Percentiles rank a stretch among this genome's conserved stretches.
Evolutionary conservation across 306 rosid genomes (phyloP).

Genomic region (Corylus heterophylla): DNA sequence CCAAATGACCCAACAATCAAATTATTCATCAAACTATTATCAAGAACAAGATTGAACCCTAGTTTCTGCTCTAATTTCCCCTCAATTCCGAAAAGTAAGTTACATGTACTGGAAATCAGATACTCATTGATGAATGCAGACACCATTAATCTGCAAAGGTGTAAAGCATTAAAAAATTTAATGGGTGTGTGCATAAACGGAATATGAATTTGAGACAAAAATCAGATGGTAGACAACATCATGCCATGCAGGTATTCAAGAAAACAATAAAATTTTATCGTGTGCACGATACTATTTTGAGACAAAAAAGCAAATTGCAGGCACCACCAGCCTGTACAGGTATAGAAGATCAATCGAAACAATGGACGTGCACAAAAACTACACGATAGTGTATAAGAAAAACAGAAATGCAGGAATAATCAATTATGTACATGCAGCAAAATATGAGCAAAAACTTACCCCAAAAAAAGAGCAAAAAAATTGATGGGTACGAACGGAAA

Average conservation of each 20-base stretch:
- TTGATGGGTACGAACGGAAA: background rate
- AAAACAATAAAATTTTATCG: background rate
- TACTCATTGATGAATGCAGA: conserved; percentile 49
- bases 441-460: background rate
- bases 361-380: background rate
- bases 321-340: background rate
- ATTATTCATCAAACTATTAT: conserved; percentile 37
- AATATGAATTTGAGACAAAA: conserved; percentile 35
- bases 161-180: conserved; percentile 46
- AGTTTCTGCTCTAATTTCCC: conserved; percentile 42
- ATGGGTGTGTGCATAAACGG: conserved; percentile 50
- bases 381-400: background rate
- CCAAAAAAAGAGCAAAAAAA: background rate
- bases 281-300: background rate
- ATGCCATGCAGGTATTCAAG: background rate
- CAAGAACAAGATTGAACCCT: conserved; percentile 38
- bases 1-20: conserved; percentile 59
- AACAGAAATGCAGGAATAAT: conserved; percentile 20
- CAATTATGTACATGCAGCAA: background rate
- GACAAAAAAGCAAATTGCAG: background rate
- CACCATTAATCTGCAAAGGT: conserved; percentile 57
- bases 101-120: conserved; percentile 57
- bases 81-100: conserved; percentile 43
- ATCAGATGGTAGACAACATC: conserved; percentile 24
- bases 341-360: background rate